phyloP scores from a whole-genome alignment of 306 rosid genomes.

The Fragaria vesca region DNA sequence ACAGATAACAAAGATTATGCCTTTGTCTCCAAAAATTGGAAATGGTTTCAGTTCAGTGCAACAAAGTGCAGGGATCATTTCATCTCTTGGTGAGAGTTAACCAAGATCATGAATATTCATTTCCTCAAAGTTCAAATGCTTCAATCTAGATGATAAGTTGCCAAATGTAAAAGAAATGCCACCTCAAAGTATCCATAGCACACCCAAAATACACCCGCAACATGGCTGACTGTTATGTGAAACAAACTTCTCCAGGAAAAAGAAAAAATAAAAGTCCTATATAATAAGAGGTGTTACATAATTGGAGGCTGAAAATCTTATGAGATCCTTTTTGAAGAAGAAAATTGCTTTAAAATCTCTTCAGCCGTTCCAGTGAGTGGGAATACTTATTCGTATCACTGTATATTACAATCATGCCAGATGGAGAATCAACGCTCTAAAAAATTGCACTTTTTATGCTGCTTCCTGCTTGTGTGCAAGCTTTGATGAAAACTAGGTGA shows the following conservation, averaged over 20 bases:
- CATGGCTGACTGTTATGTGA: background rate
- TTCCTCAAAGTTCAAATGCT: background rate
- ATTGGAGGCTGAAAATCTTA: slow-evolving; percentile 5
- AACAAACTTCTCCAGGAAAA: background rate
- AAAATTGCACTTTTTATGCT: background rate
- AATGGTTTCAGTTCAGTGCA: background rate
- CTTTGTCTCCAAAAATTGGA: background rate
- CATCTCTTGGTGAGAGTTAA: background rate
- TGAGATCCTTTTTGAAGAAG: background rate
- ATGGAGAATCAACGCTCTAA: background rate
- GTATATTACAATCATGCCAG: background rate
- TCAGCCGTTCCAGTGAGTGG: background rate
- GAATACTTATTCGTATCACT: background rate
- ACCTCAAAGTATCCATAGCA: background rate
- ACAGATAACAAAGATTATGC: background rate
- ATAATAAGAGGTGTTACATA: slow-evolving; percentile 2
- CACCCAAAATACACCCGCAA: background rate
- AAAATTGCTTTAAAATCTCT: background rate
- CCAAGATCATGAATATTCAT: background rate
- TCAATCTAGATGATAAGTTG: background rate
- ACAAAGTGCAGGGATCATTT: background rate
- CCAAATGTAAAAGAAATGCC: background rate
- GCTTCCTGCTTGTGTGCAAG: background rate
- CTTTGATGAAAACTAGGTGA: background rate
- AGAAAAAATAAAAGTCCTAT: background rate